Evolutionary conservation across 352 stramenopile genomes (phyloP).

Genomic region (Thraustochytrium aureum): DNA sequence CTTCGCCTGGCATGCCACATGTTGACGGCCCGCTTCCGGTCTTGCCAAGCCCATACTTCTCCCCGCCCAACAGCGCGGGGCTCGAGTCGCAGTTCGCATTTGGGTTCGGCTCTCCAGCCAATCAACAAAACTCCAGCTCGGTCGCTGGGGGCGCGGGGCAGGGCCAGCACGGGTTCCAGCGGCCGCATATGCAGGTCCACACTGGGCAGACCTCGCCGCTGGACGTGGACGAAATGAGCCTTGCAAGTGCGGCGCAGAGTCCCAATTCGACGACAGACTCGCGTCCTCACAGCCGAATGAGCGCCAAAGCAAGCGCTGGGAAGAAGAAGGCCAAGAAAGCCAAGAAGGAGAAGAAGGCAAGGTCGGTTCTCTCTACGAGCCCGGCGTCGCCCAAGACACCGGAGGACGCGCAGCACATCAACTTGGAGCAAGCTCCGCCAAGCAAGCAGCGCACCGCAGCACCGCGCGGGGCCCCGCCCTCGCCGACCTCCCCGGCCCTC

Average conservation of each 20-base stretch:
- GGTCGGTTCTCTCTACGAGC: too few species aligned
- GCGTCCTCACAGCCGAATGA: background rate
- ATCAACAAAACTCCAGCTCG: background rate
- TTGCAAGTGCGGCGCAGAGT: background rate
- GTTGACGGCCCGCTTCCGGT: background rate
- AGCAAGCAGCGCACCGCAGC: too few species aligned
- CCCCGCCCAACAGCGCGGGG: background rate
- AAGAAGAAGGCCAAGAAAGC: background rate
- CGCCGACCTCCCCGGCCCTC: too few species aligned
- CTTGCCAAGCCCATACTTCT: background rate
- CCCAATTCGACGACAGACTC: background rate
- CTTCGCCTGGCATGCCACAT: background rate
- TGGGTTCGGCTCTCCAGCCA: background rate
- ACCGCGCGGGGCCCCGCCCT: too few species aligned
- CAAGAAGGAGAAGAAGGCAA: background rate
- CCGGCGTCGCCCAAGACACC: too few species aligned
- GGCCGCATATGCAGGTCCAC: background rate
- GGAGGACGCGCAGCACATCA: too few species aligned
- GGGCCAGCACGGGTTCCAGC: background rate
- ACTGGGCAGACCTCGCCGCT: background rate
- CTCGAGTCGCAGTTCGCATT: background rate
- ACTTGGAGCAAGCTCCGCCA: too few species aligned
- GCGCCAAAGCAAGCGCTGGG: background rate
- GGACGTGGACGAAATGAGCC: background rate
- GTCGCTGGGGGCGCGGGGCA: background rate